Base-by-base conservation (phyloP, 78 protist species). In the Planoprotostelium fungivorum region DNA sequence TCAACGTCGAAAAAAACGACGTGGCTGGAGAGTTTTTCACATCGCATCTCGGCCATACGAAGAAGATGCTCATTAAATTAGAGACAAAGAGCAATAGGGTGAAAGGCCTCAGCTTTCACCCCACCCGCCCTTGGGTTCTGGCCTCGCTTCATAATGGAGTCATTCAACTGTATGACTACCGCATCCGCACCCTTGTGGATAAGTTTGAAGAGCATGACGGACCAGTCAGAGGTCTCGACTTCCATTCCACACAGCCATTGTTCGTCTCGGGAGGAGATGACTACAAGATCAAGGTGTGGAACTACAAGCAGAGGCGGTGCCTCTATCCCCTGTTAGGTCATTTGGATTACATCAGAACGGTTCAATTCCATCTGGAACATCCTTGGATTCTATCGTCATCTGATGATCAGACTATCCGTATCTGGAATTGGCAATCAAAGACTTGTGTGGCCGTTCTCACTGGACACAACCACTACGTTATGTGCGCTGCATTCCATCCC, bases 181-280 rank as follows among this genome's bases (percentile, higher is more conserved):
- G 99, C 34, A 97, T 98, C 95, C 98, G 98, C 35, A 96, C 98
- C 0, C 94, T 98, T n/a, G 36, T 99, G 31, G 99, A 98, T 35
- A 89, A 94, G 29, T 99, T 97, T 84, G 99, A 97, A 25, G 99
- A 99, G 95, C 99, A 99, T 95, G 99, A 98, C 25, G 99, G 99
- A 0, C 99, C 99, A 25, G 99, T 99, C 34, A 95, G 99, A 36
- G 98, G 99, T 35, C 96, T 99, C 25, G 92, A 96, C 91, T 99
- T 99, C 94, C 99, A 99, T 90, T 5, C 51, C 63, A 63, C 92
- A 0, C 99, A 99, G 95, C 99, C 99, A 86, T 90, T 99, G 37
- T 99, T 99, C 84, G 99, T 96, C 0, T 96, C 99, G 0, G 99
- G 99, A 28, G 99, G 99, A 25, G 99, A 99, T 88, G 99, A 99